Percentiles rank a stretch among this genome's conserved stretches.
These are phyloP conservation scores for Penicillium crustosum DNA, from an alignment of 2,329 filamentous ascomycete genomes.

Conservation along the genomic window DNA sequence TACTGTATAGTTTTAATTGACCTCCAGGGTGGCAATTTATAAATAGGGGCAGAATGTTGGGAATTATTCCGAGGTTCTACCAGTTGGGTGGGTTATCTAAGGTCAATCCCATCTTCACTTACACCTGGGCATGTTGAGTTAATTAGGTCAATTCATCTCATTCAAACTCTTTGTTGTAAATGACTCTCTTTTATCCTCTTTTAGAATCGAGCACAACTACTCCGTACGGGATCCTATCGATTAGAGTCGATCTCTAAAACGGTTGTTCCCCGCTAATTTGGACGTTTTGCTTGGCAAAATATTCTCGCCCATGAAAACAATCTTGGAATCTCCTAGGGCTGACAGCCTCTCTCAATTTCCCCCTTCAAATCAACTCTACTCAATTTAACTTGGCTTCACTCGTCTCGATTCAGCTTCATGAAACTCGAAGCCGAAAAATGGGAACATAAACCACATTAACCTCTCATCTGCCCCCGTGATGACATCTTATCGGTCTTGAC, in stretches of 20 bases:
- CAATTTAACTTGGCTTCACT: not conserved
- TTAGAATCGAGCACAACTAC: too few relatives aligned
- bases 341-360: not conserved
- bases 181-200: too few relatives aligned
- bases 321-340: not conserved
- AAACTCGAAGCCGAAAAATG: not conserved
- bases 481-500: slow-evolving; percentile 3
- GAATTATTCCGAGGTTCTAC: not conserved
- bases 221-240: not conserved
- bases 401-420: not conserved
- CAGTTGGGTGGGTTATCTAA: too few relatives aligned
- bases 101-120: too few relatives aligned
- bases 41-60: not conserved
- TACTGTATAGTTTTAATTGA: not conserved
- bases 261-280: not conserved
- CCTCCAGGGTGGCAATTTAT: not conserved
- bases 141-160: too few relatives aligned
- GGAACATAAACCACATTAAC: not conserved
- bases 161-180: too few relatives aligned
- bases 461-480: slow-evolving; percentile 1
- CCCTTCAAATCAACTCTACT: not conserved
- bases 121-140: too few relatives aligned
- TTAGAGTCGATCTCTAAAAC: not conserved
- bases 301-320: not conserved
- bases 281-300: not conserved